Conservation (phyloP, 2,329 filamentous ascomycete species). For the Phaeosphaeria sp. region DNA sequence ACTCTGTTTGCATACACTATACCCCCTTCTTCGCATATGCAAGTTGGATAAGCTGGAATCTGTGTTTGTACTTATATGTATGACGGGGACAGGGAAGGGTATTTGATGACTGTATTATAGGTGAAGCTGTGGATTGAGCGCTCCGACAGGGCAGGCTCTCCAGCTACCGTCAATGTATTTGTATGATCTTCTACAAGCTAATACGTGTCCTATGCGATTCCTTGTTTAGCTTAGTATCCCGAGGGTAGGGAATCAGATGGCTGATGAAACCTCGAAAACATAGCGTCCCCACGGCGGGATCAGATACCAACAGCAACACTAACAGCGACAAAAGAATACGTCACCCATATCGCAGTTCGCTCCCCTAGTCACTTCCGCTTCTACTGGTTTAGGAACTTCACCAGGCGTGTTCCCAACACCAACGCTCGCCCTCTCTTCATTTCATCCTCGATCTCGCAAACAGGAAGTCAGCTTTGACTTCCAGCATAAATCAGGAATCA, state of each 20-base stretch:
- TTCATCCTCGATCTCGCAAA: neutral
- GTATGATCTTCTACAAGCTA: too few species aligned
- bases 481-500: constrained; percentile 5
- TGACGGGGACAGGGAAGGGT: neutral
- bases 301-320: too few species aligned
- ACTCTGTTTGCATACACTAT: constrained; percentile 8
- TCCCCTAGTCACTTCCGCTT: too few species aligned
- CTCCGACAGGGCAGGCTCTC: neutral
- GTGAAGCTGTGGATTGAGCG: constrained; percentile 5
- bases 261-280: too few species aligned
- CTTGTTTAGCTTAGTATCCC: too few species aligned
- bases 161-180: neutral
- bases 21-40: neutral
- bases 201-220: too few species aligned
- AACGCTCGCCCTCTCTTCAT: too few species aligned
- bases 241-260: too few species aligned
- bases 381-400: too few species aligned
- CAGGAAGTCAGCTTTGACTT: neutral
- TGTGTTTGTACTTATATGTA: neutral
- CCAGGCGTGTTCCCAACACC: too few species aligned
- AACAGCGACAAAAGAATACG: constrained; percentile 6
- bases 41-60: neutral
- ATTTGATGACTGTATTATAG: neutral
- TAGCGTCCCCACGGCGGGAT: too few species aligned
- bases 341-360: neutral